A percentile compares a stretch with the other conserved stretches of the same genome.
Conservation (phyloP, 2,329 filamentous ascomycete species). For the Cercospora canescens region DNA sequence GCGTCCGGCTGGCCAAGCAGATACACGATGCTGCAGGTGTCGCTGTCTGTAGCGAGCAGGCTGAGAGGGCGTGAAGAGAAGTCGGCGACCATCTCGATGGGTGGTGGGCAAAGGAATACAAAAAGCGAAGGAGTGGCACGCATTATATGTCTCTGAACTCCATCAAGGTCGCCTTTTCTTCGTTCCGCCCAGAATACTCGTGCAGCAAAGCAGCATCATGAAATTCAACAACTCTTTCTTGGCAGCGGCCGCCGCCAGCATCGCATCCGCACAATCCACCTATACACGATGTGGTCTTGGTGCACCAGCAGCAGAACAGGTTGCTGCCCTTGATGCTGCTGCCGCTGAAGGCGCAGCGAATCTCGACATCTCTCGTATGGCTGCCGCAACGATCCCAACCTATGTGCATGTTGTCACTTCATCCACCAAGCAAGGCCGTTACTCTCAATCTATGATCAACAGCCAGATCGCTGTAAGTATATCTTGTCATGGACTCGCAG, state of each 20-base stretch:
- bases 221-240: constrained; percentile 3
- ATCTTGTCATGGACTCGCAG: background rate
- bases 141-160: background rate
- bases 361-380: background rate
- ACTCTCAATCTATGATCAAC: constrained; percentile 14
- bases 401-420: constrained; percentile 45
- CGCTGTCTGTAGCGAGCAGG: background rate
- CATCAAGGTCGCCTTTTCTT: constrained; percentile 3
- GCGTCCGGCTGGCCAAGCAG: constrained; percentile 4
- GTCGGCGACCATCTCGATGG: background rate
- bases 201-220: background rate
- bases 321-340: background rate
- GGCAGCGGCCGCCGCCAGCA: constrained; percentile 1
- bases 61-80: background rate
- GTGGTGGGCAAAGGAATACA: background rate
- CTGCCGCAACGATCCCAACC: constrained; percentile 1
- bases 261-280: background rate
- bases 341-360: constrained; percentile 2
- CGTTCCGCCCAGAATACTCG: background rate
- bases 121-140: constrained; percentile 1
- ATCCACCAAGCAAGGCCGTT: constrained; percentile 23
- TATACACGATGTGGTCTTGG: constrained; percentile 1
- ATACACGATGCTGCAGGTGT: background rate
- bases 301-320: background rate
- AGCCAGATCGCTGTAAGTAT: constrained; percentile 6